phyloP scores from a whole-genome alignment of 495 filamentous ascomycete species.

The Astrothelium subdiscretum region DNA sequence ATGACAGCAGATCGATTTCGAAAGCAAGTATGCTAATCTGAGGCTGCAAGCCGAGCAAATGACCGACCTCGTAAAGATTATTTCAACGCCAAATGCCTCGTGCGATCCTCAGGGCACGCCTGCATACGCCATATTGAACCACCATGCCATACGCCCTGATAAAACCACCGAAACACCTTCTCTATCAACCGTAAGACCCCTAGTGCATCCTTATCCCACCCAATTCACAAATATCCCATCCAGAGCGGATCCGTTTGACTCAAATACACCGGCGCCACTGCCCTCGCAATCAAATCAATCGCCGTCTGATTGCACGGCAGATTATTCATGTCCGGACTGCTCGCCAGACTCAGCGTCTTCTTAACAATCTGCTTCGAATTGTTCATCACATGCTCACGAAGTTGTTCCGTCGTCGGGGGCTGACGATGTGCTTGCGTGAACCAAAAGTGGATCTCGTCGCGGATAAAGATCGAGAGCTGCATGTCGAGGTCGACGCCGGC shows the following conservation, averaged over 20 bases:
- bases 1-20: no score
- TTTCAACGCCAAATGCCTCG: no score
- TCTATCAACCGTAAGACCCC: no score
- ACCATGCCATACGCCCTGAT: no score
- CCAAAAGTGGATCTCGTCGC: constrained; percentile 98
- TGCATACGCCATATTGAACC: no score
- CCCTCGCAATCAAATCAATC: constrained; percentile 76
- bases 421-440: constrained; percentile 68
- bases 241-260: constrained; percentile 80
- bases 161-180: no score
- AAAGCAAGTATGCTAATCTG: no score
- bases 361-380: constrained; percentile 89
- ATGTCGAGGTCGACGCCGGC: constrained; percentile 71
- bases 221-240: constrained; percentile 80
- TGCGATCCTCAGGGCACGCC: no score
- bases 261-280: constrained; percentile 77
- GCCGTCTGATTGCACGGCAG: constrained; percentile 93
- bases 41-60: no score
- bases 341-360: constrained; percentile 69
- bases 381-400: constrained; percentile 74
- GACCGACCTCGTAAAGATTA: no score
- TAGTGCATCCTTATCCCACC: no score
- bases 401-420: constrained; percentile 51
- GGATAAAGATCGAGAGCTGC: constrained; percentile 83
- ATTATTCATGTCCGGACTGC: constrained; percentile 39